Evolutionary conservation across 805 yeast genomes (phyloP).

Genomic region (Saturnispora sanitii): DNA sequence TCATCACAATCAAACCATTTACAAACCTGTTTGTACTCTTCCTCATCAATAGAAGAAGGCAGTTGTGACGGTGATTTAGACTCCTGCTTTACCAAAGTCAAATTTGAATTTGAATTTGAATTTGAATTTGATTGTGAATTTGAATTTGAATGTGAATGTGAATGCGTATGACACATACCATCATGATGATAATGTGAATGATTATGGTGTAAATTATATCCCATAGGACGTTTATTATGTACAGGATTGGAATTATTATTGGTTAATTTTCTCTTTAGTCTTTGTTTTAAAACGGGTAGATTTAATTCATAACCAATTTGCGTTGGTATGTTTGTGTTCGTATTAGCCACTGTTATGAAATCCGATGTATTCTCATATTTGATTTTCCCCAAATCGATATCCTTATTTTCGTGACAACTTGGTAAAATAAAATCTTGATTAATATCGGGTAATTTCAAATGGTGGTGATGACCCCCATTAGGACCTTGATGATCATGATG

Average conservation of each 20-base stretch:
- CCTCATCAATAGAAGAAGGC: too few species aligned
- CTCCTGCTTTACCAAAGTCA: constrained; percentile 1
- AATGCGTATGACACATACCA: neutral
- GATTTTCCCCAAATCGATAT: neutral
- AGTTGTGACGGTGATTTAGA: too few species aligned
- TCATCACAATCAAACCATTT: constrained; percentile 61
- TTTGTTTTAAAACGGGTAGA: neutral
- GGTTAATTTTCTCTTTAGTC: constrained; percentile 2
- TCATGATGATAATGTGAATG: neutral
- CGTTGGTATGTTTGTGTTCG: too few species aligned
- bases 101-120: neutral
- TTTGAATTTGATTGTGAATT: neutral
- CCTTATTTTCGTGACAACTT: constrained; percentile 9
- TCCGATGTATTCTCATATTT: constrained; percentile 5
- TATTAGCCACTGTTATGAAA: constrained; percentile 10
- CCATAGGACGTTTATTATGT: neutral
- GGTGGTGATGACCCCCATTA: constrained; percentile 20
- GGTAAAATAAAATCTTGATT: constrained; percentile 24
- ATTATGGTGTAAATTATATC: neutral
- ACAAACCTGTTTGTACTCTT: constrained; percentile 29
- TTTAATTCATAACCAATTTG: neutral
- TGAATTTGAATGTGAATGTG: too few species aligned
- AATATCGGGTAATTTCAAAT: constrained; percentile 24
- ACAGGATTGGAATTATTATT: neutral
- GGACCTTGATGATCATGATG: constrained; percentile 11